Conservation (phyloP, 768 basidiomycete genomes). For the Lanmaoa pseudosensibilis region DNA sequence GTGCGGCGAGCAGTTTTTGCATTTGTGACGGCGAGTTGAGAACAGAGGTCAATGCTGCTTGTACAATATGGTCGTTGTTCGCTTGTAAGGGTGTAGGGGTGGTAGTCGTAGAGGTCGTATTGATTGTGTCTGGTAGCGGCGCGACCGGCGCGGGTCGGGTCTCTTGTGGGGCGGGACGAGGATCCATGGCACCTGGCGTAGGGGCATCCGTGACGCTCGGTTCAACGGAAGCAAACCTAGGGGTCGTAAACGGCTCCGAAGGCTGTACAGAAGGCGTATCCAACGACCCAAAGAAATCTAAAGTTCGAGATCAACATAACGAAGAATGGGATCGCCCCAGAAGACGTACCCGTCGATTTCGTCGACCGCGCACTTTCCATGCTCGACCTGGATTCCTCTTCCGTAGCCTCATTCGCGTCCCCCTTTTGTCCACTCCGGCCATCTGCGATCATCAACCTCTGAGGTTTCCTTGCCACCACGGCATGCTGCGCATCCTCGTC, state of each 20-base stretch:
- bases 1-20: slow-evolving; percentile 53
- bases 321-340: background rate
- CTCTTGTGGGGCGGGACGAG: slow-evolving; percentile 13
- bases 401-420: slow-evolving; percentile 38
- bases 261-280: slow-evolving; percentile 46
- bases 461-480: slow-evolving; percentile 49
- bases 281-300: slow-evolving; percentile 45
- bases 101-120: slow-evolving; percentile 13
- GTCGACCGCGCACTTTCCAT: slow-evolving; percentile 28
- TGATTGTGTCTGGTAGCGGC: slow-evolving; percentile 13
- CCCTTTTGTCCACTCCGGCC: slow-evolving; percentile 38
- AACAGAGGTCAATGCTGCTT: slow-evolving; percentile 52
- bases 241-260: slow-evolving; percentile 31
- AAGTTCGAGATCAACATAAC: background rate
- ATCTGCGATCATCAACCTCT: slow-evolving; percentile 71
- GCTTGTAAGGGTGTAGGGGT: slow-evolving; percentile 11
- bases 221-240: slow-evolving; percentile 31
- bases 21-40: slow-evolving; percentile 52
- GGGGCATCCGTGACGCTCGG: slow-evolving; percentile 19
- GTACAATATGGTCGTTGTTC: slow-evolving; percentile 47
- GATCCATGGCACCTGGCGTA: slow-evolving; percentile 14
- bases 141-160: slow-evolving; percentile 14
- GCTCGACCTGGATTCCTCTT: slow-evolving; percentile 39
- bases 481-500: slow-evolving; percentile 38
- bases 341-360: slow-evolving; percentile 11